Percentiles rank a stretch among this genome's conserved stretches.
These are phyloP conservation scores for Calamus simplicifolius DNA, from an alignment of 176 grass and related monocot species.

Conservation along the genomic window DNA sequence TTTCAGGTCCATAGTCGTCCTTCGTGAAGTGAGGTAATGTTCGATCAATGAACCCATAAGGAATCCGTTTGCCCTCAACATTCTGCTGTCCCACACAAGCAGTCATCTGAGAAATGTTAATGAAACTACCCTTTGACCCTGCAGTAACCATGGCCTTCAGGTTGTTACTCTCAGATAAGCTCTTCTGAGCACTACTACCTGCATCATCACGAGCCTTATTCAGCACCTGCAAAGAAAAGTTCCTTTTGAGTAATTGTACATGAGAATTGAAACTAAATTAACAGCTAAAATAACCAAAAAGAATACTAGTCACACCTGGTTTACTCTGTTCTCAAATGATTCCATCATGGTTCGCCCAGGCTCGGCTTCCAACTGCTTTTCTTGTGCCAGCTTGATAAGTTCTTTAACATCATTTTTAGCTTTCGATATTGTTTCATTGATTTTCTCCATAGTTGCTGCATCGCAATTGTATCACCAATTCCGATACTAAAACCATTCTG, in stretches of 20 bases:
- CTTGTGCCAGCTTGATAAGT: conserved; percentile 64
- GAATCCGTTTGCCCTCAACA: conserved; percentile 98
- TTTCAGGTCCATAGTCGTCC: conserved; percentile 83
- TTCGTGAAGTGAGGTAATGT: conserved; percentile 95
- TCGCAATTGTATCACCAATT: conserved; percentile 99
- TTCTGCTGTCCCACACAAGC: conserved; percentile 98
- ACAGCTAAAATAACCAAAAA: conserved; percentile 8
- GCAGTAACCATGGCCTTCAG: conserved; percentile 98
- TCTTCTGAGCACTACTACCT: conserved; percentile 91
- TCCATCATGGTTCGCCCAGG: conserved; percentile 95
- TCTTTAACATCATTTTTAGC: conserved; percentile 94
- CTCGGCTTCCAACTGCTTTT: conserved; percentile 75
- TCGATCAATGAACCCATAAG: conserved; percentile 81
- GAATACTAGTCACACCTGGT: conserved; percentile 49
- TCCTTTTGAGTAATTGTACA: background rate
- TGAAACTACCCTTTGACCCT: conserved; percentile 91
- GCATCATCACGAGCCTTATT: conserved; percentile 99
- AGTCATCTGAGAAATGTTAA: conserved; percentile 99
- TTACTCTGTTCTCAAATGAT: conserved; percentile 94
- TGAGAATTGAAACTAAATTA: too few species aligned
- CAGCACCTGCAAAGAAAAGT: conserved; percentile 49
- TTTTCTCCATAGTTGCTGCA: conserved; percentile 80
- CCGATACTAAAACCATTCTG: conserved; percentile 95
- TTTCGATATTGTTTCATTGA: conserved; percentile 72
- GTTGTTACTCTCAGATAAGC: conserved; percentile 98